Base-by-base conservation (phyloP, 2,329 filamentous ascomycete species). In the Penicillium sp. region DNA sequence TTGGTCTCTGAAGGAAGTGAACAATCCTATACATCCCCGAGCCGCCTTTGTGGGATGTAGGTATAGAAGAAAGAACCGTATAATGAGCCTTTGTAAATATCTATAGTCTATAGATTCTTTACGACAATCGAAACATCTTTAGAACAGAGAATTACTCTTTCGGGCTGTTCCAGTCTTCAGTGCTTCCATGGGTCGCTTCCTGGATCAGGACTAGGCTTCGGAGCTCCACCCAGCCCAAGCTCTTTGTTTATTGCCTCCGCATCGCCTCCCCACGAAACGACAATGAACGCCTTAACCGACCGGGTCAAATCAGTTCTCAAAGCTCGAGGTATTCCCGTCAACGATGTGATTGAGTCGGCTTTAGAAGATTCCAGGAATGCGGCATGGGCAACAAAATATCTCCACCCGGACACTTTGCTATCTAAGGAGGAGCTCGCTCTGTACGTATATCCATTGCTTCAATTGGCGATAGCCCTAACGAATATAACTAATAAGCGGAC, bases 351-450 rank as follows among this genome's bases (percentile, higher is more conserved):
- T 10, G 53, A 58, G 27, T 57, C 58, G 2, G 64, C 62, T 22
- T 58, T 72, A 28, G 33, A 54, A 5, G 53, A 69, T 43, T 44
- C 22, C n/a, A 46, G 55, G 11, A 64, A 62, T 52, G 53, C 52
- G 31, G 54, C 65, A 53, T 72, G 69, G 70, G 61, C 64, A 25
- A 50, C 54, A 8, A 61, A 62, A 30, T 60, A 72, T 54, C 54
- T 73, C 39, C 46, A 44, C 27, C 45, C 57, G 7, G 63, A 68
- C 41, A 71, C 67, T 5, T 58, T 73, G 30, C 59, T 74, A 43
- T 72, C 71, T 6, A 64, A 63, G 43, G 71, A 74, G 43, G 71
- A 74, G 56, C 54, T 69, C 19, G 54, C 53, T 40, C 40, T 72
- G 71, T 72, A 64, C 31, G 62, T 49, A 9, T 36, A 16, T n/a